These are phyloP conservation scores for Dactylonectria estremocensis DNA, from an alignment of 2,329 filamentous ascomycete species.

Conservation along the genomic window DNA sequence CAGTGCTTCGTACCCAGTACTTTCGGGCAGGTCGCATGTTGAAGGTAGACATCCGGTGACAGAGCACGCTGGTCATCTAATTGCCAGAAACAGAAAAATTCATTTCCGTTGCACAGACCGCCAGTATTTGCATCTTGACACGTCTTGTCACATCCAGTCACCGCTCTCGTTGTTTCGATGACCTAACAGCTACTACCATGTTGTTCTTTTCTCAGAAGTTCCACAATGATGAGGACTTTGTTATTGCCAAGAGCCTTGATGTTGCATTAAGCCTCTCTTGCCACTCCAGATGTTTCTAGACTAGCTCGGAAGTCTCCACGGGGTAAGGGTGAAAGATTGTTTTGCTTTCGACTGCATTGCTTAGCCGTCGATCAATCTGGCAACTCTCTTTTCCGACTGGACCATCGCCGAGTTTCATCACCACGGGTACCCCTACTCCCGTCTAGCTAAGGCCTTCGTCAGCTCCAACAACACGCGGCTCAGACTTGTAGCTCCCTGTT, in stretches of 20 bases:
- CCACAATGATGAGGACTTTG: too few relatives aligned
- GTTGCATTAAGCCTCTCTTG: not conserved
- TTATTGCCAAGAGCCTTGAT: slow-evolving; percentile 1
- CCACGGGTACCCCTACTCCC: slow-evolving; percentile 4
- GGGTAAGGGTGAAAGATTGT: not conserved
- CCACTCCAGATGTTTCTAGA: not conserved
- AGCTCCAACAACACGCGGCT: not conserved
- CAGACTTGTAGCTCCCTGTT: not conserved
- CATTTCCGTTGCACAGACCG: not conserved
- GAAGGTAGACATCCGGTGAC: not conserved
- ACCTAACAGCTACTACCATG: slow-evolving; percentile 3
- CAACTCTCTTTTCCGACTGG: not conserved
- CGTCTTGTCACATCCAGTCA: not conserved
- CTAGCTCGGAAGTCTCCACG: not conserved
- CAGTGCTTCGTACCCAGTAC: not conserved
- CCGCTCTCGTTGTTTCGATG: not conserved
- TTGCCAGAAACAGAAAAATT: not conserved
- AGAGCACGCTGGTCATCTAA: not conserved
- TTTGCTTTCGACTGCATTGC: slow-evolving; percentile 1
- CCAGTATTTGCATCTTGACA: not conserved
- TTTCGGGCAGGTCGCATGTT: not conserved
- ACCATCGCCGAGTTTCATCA: not conserved
- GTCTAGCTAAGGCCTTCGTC: not conserved
- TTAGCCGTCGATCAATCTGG: slow-evolving; percentile 2
- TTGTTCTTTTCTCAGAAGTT: not conserved